Evolutionary conservation across 192 early-diverging fungal species (phyloP), one percentile per base, ranked within the genome.

Genomic region (Linnemannia schmuckeri): DNA sequence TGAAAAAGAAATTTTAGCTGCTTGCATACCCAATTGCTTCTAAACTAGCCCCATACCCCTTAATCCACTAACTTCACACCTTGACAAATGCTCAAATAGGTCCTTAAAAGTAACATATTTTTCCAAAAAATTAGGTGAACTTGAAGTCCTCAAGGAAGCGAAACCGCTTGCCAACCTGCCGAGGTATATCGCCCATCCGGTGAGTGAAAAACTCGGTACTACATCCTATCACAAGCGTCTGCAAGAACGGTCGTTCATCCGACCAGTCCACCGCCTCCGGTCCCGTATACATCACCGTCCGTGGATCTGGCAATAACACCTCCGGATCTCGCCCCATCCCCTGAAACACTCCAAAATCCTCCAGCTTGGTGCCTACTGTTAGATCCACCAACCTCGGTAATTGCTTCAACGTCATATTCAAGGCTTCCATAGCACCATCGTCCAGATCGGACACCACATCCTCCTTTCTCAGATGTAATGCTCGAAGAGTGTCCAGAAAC

Each of bases 301-400:
- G 41, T 41, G 70, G 37, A 55, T 33, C 24, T 5, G 74, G 37
- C 30, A 41, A 44, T 1, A 30, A 72, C 30, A 70, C 70, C 5
- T 77, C 70, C 24, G 81, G 75, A 70, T 83, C 72, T n/a, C 82
- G 71, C 6, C 82, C 82, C 70, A 83, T 46, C 17, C 76, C 82
- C 18, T 83, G 76, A 42, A 83, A 74, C 3, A 83, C 55, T 15
- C 38, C 57, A 70, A 74, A 74, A 40, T 77, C 76, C 41, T 78
- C 55, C 15, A 83, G 22, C 33, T 69, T 73, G 17, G 72, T 52
- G 2, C 42, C 76, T 42, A 83, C 73, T 30, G 76, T 78, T 63
- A 83, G 72, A 40, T 83, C 82, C 22, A 78, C 76, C 47, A 83
- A 63, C 4, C 72, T 61, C 20, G 82, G 76, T 44, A 83, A 52